Percentiles rank a stretch among this genome's conserved stretches.
These are phyloP conservation scores for Allantophomopsis lycopodina DNA, from an alignment of 2,329 filamentous ascomycete species.

Conservation along the genomic window DNA sequence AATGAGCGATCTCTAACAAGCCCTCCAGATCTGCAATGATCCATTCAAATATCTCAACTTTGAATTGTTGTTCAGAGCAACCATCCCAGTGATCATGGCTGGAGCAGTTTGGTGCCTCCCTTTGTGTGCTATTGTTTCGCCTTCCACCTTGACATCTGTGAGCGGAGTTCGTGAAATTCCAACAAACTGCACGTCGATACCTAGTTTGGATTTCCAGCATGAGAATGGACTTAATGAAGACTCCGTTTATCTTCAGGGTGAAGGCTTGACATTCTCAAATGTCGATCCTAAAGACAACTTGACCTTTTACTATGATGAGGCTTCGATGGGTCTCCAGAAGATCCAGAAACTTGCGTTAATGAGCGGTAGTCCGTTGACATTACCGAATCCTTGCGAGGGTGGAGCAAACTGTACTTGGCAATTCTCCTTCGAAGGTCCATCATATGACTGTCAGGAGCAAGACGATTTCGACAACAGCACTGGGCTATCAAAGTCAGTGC, in stretches of 20 bases:
- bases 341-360: neutral
- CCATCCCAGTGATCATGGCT: neutral
- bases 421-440: neutral
- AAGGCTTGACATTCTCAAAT: neutral
- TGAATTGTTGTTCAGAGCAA: neutral
- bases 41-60: neutral
- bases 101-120: neutral
- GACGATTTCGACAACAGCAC: neutral
- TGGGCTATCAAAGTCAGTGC: neutral
- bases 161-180: neutral
- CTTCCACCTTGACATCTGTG: neutral
- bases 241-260: neutral
- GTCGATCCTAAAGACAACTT: neutral
- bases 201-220: neutral
- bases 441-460: slow-evolving; percentile 1
- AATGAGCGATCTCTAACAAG: too few species aligned
- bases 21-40: too few species aligned
- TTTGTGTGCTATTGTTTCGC: neutral
- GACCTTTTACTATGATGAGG: neutral
- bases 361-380: neutral
- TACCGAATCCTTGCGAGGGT: neutral
- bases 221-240: neutral
- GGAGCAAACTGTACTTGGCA: neutral
- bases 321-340: neutral
- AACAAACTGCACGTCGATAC: neutral